Conservation (phyloP, 345 rosid genomes). For the Cardamine occulta region DNA sequence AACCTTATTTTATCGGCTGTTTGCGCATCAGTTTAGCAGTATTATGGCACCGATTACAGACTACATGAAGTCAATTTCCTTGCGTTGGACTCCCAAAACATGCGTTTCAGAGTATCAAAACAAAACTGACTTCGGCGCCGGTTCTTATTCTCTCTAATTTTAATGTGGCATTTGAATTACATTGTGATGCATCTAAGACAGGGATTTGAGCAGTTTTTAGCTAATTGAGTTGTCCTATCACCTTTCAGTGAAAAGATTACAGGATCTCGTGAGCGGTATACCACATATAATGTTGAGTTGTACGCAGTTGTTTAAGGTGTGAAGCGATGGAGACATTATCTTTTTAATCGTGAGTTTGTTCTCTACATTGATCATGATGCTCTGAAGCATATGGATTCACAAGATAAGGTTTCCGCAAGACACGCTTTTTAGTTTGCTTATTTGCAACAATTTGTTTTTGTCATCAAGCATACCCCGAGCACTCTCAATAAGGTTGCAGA, state of each 20-base stretch:
- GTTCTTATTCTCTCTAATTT: not conserved
- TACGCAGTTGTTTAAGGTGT: not conserved
- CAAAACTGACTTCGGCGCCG: not conserved
- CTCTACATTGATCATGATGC: not conserved
- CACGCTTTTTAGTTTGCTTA: not conserved
- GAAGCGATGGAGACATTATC: not conserved
- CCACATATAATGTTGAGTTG: not conserved
- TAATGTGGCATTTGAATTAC: not conserved
- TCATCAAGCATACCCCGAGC: not conserved
- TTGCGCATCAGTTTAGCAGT: not conserved
- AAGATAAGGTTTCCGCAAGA: not conserved
- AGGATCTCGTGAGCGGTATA: not conserved
- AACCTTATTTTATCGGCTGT: not conserved
- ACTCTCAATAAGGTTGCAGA: not conserved
- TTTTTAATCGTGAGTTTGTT: not conserved
- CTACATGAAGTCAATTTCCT: not conserved
- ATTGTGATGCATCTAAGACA: not conserved
- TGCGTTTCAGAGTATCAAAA: not conserved
- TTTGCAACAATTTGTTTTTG: not conserved
- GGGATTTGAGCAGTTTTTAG: not conserved
- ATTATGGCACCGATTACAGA: not conserved
- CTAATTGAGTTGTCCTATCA: not conserved
- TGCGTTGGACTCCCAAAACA: rapidly evolving
- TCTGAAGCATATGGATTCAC: not conserved
- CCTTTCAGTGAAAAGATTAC: not conserved